Evolutionary conservation across 1,284 basidiomycete genomes (phyloP).

Genomic region (Sanghuangporus sanghuang): DNA sequence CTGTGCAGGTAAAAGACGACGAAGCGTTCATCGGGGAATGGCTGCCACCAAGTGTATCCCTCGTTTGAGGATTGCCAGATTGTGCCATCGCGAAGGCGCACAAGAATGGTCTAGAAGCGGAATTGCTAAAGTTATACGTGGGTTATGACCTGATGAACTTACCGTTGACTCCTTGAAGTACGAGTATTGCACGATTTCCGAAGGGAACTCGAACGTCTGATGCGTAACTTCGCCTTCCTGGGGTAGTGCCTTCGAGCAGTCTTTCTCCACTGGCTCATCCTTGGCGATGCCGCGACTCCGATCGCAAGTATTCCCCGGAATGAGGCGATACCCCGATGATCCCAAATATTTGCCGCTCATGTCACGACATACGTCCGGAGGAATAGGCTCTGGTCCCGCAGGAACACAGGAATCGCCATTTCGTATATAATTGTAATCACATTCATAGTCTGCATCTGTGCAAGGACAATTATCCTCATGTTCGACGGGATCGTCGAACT

Average conservation of each 20-base stretch:
- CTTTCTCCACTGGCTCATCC: conserved; percentile 68
- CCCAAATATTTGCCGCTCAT: conserved; percentile 71
- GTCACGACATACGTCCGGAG: conserved; percentile 67
- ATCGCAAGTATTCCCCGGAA: conserved; percentile 90
- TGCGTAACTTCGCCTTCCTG: conserved; percentile 68
- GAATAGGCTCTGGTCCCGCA: conserved; percentile 82
- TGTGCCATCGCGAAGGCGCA: conserved; percentile 70
- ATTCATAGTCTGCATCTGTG: conserved; percentile 88
- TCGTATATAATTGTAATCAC: conserved; percentile 86
- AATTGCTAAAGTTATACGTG: background rate
- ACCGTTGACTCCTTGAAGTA: conserved; percentile 80
- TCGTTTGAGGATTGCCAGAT: conserved; percentile 96
- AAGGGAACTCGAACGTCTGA: conserved; percentile 70
- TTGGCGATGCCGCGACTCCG: conserved; percentile 42
- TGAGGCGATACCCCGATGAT: conserved; percentile 88
- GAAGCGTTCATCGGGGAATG: conserved; percentile 59
- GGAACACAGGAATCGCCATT: conserved; percentile 72
- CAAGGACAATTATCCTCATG: conserved; percentile 85
- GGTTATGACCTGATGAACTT: conserved; percentile 19
- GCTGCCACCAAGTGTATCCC: conserved; percentile 84
- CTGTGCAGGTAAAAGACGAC: conserved; percentile 85
- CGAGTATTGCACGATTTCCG: conserved; percentile 69
- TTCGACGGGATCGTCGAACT: conserved; percentile 81
- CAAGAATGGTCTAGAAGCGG: conserved; percentile 69
- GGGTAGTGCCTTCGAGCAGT: conserved; percentile 75